Conservation (phyloP, 208 protist genomes). For the Wallacemonas sp. region DNA sequence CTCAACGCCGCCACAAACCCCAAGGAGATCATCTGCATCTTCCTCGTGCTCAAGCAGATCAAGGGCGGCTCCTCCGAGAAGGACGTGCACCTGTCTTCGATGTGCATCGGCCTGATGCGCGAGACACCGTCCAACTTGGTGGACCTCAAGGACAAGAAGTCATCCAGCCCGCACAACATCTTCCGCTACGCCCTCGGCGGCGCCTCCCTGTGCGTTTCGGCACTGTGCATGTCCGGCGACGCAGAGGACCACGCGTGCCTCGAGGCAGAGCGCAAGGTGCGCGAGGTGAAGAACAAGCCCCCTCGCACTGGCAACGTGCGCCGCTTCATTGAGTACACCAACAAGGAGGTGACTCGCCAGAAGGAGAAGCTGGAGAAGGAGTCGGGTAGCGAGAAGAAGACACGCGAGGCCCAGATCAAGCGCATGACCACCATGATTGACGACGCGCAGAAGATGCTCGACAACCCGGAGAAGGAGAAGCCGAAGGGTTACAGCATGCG, state of each 20-base stretch:
- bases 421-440: constrained; percentile 74
- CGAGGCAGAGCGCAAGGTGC: constrained; percentile 72
- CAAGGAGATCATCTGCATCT: constrained; percentile 61
- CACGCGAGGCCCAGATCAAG: constrained; percentile 44
- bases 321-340: constrained; percentile 68
- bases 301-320: constrained; percentile 79
- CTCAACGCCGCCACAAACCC: constrained; percentile 43
- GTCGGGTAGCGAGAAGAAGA: constrained; percentile 49
- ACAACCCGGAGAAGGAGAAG: constrained; percentile 50
- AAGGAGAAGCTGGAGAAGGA: constrained; percentile 61
- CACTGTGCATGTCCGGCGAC: constrained; percentile 36
- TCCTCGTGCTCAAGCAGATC: constrained; percentile 75
- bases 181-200: constrained; percentile 80
- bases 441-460: constrained; percentile 59
- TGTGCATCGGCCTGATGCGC: constrained; percentile 60
- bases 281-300: constrained; percentile 74
- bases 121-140: constrained; percentile 48
- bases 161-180: constrained; percentile 52
- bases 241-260: constrained; percentile 42
- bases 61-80: constrained; percentile 50
- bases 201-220: constrained; percentile 58
- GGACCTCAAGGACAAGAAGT: constrained; percentile 66
- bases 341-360: constrained; percentile 67
- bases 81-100: constrained; percentile 75
- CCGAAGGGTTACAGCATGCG: constrained; percentile 66